Percentiles rank a stretch among this genome's conserved stretches.
phyloP scores from a whole-genome alignment of 106 monocot genomes.

The Cymbidium sinense region DNA sequence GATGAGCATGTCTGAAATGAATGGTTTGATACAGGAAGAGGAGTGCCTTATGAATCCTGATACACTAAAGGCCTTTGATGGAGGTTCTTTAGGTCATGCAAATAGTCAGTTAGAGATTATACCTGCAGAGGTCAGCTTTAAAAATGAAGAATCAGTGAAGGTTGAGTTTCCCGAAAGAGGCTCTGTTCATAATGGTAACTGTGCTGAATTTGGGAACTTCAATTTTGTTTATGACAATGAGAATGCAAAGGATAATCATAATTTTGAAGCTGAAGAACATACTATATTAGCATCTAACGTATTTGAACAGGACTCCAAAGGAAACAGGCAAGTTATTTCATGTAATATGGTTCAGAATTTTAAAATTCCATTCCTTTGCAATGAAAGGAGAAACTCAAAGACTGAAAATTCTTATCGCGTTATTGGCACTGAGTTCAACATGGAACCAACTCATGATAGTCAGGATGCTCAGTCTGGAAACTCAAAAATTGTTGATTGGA shows the following conservation, averaged over 20 bases:
- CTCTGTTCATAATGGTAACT: neutral
- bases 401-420: neutral
- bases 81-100: conserved; percentile 3
- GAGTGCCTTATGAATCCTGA: neutral
- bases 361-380: neutral
- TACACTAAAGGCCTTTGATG: neutral
- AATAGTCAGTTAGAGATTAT: conserved; percentile 3
- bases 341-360: conserved; percentile 2
- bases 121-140: neutral
- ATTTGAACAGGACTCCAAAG: neutral
- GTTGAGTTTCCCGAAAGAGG: conserved; percentile 4
- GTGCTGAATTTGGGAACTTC: neutral
- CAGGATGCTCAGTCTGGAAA: neutral
- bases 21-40: conserved; percentile 5
- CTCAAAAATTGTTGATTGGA: neutral
- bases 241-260: conserved; percentile 3
- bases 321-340: neutral
- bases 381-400: neutral
- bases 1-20: conserved; percentile 9
- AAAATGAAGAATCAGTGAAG: neutral
- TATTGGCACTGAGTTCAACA: neutral
- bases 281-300: neutral
- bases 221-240: neutral
- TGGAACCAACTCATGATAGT: neutral
- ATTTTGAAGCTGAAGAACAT: conserved; percentile 5